A percentile compares a stretch with the other conserved stretches of the same genome.
These are phyloP conservation scores for Verticillium tricorpus DNA, from an alignment of 2,329 filamentous ascomycete genomes.

Conservation along the genomic window DNA sequence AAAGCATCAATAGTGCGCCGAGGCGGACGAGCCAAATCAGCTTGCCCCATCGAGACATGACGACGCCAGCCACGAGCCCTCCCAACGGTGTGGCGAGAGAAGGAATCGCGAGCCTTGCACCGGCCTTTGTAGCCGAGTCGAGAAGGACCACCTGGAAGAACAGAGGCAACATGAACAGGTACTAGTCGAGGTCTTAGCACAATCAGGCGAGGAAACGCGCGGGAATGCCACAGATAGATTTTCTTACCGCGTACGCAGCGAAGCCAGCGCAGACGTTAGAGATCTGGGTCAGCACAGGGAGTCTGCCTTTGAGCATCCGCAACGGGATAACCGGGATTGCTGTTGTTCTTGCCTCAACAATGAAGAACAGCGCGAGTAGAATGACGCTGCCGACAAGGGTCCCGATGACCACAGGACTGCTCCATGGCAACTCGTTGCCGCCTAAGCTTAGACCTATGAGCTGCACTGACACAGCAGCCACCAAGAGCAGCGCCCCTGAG, in stretches of 20 bases:
- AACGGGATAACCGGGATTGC: constrained; percentile 52
- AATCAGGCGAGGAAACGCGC: neutral
- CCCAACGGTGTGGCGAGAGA: constrained; percentile 56
- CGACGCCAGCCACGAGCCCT: constrained; percentile 49
- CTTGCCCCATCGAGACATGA: constrained; percentile 54
- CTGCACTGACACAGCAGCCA: constrained; percentile 53
- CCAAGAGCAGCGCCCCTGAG: constrained; percentile 50
- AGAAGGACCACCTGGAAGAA: constrained; percentile 66
- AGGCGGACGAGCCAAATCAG: constrained; percentile 46
- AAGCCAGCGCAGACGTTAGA: constrained; percentile 58
- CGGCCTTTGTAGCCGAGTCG: constrained; percentile 60
- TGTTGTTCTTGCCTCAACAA: constrained; percentile 42
- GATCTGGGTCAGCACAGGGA: constrained; percentile 50
- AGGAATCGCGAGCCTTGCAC: constrained; percentile 59
- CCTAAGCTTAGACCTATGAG: constrained; percentile 51
- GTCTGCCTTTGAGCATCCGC: constrained; percentile 49
- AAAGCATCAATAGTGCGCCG: constrained; percentile 45
- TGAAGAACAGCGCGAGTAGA: constrained; percentile 39
- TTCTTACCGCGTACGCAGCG: constrained; percentile 56
- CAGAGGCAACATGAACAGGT: constrained; percentile 65
- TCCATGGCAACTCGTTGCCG: constrained; percentile 51
- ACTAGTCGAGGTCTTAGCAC: constrained; percentile 25
- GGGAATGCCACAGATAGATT: neutral
- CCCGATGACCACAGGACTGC: constrained; percentile 40
- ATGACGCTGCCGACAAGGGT: constrained; percentile 37